These are phyloP conservation scores for Macrophomina pseudophaseolina DNA, from an alignment of 2,329 filamentous ascomycete genomes.

Conservation along the genomic window DNA sequence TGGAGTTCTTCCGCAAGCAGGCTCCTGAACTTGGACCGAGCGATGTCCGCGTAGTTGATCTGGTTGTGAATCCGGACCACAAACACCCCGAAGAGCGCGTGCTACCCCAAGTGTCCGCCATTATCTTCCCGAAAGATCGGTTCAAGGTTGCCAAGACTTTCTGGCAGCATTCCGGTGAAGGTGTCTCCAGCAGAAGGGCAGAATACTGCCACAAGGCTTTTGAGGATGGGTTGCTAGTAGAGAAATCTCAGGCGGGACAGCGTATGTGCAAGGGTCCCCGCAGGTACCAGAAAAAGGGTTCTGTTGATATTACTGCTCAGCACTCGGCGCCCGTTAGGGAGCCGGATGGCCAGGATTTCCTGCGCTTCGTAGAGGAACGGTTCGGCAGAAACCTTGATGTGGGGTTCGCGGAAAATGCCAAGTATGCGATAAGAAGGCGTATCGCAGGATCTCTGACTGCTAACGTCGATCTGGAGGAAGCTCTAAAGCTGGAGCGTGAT, in stretches of 20 bases:
- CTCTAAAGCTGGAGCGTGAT: constrained; percentile 57
- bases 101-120: constrained; percentile 55
- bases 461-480: constrained; percentile 69
- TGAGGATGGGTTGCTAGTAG: constrained; percentile 68
- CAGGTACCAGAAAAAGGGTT: constrained; percentile 73
- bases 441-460: constrained; percentile 85
- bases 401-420: constrained; percentile 79
- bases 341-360: constrained; percentile 66
- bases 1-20: constrained; percentile 71
- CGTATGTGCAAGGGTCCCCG: constrained; percentile 71
- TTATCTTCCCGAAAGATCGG: constrained; percentile 71
- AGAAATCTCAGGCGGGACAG: constrained; percentile 48
- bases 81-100: constrained; percentile 52
- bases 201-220: constrained; percentile 85
- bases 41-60: constrained; percentile 63
- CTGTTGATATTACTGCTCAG: constrained; percentile 48
- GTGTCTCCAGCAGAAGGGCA: constrained; percentile 85
- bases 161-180: constrained; percentile 96
- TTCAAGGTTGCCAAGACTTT: constrained; percentile 85
- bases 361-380: constrained; percentile 86
- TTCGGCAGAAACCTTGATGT: constrained; percentile 90
- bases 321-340: constrained; percentile 26
- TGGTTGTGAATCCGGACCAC: constrained; percentile 65
- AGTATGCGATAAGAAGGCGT: constrained; percentile 80
- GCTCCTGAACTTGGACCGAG: constrained; percentile 57